Conservation (phyloP, 2,329 filamentous ascomycete species). For the Botrytis deweyae region DNA sequence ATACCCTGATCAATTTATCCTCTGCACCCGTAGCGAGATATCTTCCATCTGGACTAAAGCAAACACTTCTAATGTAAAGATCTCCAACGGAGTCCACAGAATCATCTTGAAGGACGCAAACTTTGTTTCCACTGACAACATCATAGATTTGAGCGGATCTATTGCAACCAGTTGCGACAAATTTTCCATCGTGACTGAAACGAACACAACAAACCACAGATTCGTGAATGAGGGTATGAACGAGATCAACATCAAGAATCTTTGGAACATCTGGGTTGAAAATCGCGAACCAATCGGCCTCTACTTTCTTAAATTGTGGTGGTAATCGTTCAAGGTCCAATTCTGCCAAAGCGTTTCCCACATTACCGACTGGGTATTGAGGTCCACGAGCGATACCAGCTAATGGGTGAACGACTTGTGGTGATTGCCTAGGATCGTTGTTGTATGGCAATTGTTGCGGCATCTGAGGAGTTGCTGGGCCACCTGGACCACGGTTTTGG, state of each 20-base stretch:
- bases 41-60: conserved; percentile 94
- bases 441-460: conserved; percentile 85
- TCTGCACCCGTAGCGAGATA: conserved; percentile 95
- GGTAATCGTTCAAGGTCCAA: conserved; percentile 84
- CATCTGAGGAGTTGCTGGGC: conserved; percentile 88
- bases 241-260: conserved; percentile 86
- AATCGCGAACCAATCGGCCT: conserved; percentile 91
- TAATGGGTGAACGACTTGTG: conserved; percentile 83
- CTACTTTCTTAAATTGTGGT: conserved; percentile 82
- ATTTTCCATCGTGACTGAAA: conserved; percentile 94
- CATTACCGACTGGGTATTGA: conserved; percentile 44
- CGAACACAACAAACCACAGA: conserved; percentile 98
- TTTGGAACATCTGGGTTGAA: conserved; percentile 93
- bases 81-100: conserved; percentile 84
- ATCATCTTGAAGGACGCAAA: conserved; percentile 88
- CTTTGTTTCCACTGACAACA: conserved; percentile 79
- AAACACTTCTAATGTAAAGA: conserved; percentile 95
- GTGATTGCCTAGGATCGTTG: conserved; percentile 76
- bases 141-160: conserved; percentile 99
- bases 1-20: conserved; percentile 92
- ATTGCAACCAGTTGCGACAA: conserved; percentile 95
- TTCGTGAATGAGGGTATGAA: conserved; percentile 89
- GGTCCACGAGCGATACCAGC: conserved; percentile 53
- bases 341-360: conserved; percentile 75
- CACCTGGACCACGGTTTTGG: conserved; percentile 63